phyloP scores from a whole-genome alignment of 495 filamentous ascomycete genomes.

The Neurospora sp. region DNA sequence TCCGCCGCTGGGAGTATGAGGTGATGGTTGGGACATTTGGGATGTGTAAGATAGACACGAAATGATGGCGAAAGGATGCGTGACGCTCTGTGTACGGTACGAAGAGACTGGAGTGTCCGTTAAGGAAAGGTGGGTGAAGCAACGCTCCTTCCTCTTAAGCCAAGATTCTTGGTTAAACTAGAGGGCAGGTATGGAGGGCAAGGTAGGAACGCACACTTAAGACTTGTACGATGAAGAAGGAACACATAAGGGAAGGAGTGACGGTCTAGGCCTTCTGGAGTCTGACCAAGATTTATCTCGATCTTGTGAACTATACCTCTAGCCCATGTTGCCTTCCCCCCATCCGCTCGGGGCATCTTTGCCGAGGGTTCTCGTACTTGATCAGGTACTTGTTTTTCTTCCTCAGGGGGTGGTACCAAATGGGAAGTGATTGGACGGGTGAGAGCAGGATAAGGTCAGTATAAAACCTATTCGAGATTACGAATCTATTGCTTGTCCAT shows the following conservation, averaged over 20 bases:
- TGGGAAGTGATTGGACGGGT: slow-evolving; percentile 11
- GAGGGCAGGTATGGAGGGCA: not conserved
- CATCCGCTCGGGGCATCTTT: not conserved
- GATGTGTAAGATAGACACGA: not conserved
- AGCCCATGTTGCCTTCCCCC: not conserved
- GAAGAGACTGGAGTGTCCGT: not conserved
- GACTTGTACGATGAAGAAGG: not conserved
- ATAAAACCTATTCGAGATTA: not conserved
- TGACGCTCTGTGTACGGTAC: not conserved
- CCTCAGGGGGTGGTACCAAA: not conserved
- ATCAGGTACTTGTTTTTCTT: not conserved
- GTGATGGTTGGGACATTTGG: slow-evolving; percentile 6
- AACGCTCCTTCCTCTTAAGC: not conserved
- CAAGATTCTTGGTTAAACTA: not conserved
- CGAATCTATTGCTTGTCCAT: slow-evolving; percentile 9
- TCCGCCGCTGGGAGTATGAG: slow-evolving; percentile 1
- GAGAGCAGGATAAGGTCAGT: slow-evolving; percentile 9
- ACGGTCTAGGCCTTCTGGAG: slow-evolving; percentile 18
- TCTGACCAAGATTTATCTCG: not conserved
- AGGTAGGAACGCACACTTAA: not conserved
- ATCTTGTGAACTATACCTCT: not conserved
- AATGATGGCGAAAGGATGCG: not conserved
- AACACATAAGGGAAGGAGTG: not conserved
- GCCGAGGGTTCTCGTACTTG: not conserved
- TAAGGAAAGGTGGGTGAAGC: not conserved